Evolutionary conservation across 2,329 filamentous ascomycete genomes (phyloP), one percentile per base, ranked within the genome.

Genomic region (Emergomyces orientalis): DNA sequence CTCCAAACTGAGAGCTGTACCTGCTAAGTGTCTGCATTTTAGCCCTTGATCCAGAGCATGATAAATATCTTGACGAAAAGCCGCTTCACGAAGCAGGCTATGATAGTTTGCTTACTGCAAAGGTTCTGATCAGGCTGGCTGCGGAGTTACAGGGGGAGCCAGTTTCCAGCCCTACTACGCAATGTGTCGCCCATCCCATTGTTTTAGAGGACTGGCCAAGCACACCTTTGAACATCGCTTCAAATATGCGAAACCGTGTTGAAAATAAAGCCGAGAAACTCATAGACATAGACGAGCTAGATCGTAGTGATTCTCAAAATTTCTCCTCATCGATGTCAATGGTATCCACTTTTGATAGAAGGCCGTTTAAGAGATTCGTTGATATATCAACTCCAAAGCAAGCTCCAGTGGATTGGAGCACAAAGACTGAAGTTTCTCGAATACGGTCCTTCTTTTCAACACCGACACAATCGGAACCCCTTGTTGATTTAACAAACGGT

Each of bases 41-140:
- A 76, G 75, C 60, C 6, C 65, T 76, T 59, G 71, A 77, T 43
- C 52, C 67, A 2, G 60, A 68, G 13, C 69, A 75, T 63, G 63
- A 62, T 1, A 75, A 74, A 62, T 77, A 77, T 54, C 47, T 65
- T 9, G 63, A 49, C 25, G 60, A 63, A 9, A 68, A 67, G 6
- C 65, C 67, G 27, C 63, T 66, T 14, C 85, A 87, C 63, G 85
- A 87, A 73, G 85, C 85, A 19, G 85, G 85, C 8, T 87, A 83
- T 66, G 85, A 87, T 70, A 86, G 83, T 71, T 78, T 83, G 64
- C 75, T 86, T 27, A 85, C 85, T 0, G 85, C 84, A 2, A 80
- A 81, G 62, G 77, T 86, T 32, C 82, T 85, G 66, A 77, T 86
- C 60, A 79, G 80, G 61, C 74, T 87, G 3, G 80, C 82, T 9